phyloP scores from a whole-genome alignment of 2,329 filamentous ascomycete species.

The Trichoderma endophyticum region DNA sequence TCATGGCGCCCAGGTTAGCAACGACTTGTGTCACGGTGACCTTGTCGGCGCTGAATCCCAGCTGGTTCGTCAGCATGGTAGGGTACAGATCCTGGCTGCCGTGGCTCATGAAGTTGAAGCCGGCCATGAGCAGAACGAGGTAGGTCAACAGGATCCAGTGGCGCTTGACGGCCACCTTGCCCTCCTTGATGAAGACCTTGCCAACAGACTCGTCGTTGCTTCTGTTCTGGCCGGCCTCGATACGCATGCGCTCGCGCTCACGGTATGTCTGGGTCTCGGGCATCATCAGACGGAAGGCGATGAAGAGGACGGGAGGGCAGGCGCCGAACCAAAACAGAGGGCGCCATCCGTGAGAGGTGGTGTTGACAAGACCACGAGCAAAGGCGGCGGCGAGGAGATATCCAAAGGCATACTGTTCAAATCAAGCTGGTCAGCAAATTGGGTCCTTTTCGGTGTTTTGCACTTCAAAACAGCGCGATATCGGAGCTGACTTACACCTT shows the following conservation, averaged over 20 bases:
- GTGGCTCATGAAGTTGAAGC: constrained; percentile 90
- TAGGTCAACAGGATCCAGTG: constrained; percentile 82
- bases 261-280: constrained; percentile 75
- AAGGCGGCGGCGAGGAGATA: constrained; percentile 63
- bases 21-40: constrained; percentile 71
- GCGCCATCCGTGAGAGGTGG: constrained; percentile 76
- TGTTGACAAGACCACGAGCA: constrained; percentile 65
- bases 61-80: constrained; percentile 57
- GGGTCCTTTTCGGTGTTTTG: background rate
- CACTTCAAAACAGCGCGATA: background rate
- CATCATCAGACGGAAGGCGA: constrained; percentile 71
- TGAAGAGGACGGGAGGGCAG: constrained; percentile 75
- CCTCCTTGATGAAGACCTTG: constrained; percentile 66
- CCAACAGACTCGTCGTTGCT: constrained; percentile 41
- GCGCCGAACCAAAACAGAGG: constrained; percentile 89
- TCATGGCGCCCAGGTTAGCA: constrained; percentile 67
- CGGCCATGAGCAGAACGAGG: constrained; percentile 81
- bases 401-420: constrained; percentile 53
- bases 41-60: constrained; percentile 48
- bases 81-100: constrained; percentile 65
- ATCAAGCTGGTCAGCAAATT: background rate
- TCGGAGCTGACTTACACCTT: constrained; percentile 52
- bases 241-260: constrained; percentile 62
- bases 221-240: constrained; percentile 32
- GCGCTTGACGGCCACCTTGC: constrained; percentile 70